Evolutionary conservation across 177 flowering plant species (phyloP), one percentile per base, ranked within the genome.

Genomic region (Vitis hybrid): DNA sequence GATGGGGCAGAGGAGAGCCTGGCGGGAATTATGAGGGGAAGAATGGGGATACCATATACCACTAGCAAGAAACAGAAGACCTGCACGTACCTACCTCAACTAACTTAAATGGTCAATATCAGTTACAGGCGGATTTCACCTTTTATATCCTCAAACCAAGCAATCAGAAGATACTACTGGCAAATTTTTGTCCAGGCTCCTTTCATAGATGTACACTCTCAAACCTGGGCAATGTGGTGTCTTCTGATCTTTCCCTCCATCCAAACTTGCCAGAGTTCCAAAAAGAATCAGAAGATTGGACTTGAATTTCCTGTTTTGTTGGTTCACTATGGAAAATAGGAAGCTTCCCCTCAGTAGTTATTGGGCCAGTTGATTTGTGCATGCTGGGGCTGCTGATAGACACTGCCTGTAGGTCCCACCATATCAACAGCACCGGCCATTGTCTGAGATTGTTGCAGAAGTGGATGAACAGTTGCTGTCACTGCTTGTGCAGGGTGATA

Each of bases 331-430:
- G 26, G 51, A 48, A 63, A 49, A 22, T 60, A 61, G 14, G 51
- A 55, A 5, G 3, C 3, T 29, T 16, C 18, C 63, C 70, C 55
- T 86, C 79, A 93, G 83, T 89, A 92, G 80, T 79, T 91, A 75
- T 80, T 83, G 14, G 85, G 88, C 98, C 97, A 92, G 74, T 88
- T 92, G 49, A 89, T 80, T 65, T 88, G 97, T 67, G 90, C 70
- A 70, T 82, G 90, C 73, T 90, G 97, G 15, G 93, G 85, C 66
- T 88, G 93, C 80, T 89, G 97, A 77, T 89, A 91, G 65, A 82
- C 84, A 72, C 66, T 81, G 53, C 84, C 76, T 45, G 88, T 82
- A 5, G 96, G 89, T 39, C 96, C 97, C 29, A 77, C 89, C 85
- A 85, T 88, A 65, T 92, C 98, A 51, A 79, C 88, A 22, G 87